phyloP scores from a whole-genome alignment of 1,284 basidiomycete species.

The Anthracocystis walkeri region DNA sequence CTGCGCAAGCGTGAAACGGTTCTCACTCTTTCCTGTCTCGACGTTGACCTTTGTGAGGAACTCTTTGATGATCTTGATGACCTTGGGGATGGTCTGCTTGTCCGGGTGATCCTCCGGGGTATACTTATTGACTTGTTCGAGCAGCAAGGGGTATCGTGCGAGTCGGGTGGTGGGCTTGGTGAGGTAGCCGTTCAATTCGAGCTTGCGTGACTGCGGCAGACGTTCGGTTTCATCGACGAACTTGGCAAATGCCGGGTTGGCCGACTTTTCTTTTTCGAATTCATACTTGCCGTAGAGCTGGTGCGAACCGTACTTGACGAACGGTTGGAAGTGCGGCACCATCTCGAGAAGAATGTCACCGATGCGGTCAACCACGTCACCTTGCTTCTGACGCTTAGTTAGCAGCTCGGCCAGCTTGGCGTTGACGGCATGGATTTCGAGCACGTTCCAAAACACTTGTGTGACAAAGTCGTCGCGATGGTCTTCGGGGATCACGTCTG shows the following conservation, averaged over 20 bases:
- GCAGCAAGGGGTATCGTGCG: slow-evolving; percentile 91
- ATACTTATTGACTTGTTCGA: slow-evolving; percentile 92
- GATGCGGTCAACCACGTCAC: slow-evolving; percentile 89
- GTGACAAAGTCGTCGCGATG: slow-evolving; percentile 87
- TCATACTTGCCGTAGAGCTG: slow-evolving; percentile 98
- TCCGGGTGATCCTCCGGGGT: slow-evolving; percentile 92
- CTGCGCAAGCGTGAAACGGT: slow-evolving; percentile 90
- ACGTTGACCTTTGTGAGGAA: slow-evolving; percentile 90
- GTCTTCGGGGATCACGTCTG: slow-evolving; percentile 81
- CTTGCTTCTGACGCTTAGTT: slow-evolving; percentile 92
- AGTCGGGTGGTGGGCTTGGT: slow-evolving; percentile 96
- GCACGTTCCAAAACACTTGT: slow-evolving; percentile 98
- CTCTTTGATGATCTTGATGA: slow-evolving; percentile 81
- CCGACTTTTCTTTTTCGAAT: slow-evolving; percentile 96
- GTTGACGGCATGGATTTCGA: slow-evolving; percentile 93
- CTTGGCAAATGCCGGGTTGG: slow-evolving; percentile 90
- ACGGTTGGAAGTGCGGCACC: slow-evolving; percentile 88
- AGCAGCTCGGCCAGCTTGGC: slow-evolving; percentile 89
- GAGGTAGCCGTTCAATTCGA: slow-evolving; percentile 96
- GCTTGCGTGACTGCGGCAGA: slow-evolving; percentile 91
- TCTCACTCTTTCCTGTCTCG: slow-evolving; percentile 91
- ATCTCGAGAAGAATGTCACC: slow-evolving; percentile 91
- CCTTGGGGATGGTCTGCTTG: slow-evolving; percentile 82
- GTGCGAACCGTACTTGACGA: slow-evolving; percentile 94
- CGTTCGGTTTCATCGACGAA: slow-evolving; percentile 97